Conservation (phyloP, 139 green algal genomes). For the Coelastrella sp. region DNA sequence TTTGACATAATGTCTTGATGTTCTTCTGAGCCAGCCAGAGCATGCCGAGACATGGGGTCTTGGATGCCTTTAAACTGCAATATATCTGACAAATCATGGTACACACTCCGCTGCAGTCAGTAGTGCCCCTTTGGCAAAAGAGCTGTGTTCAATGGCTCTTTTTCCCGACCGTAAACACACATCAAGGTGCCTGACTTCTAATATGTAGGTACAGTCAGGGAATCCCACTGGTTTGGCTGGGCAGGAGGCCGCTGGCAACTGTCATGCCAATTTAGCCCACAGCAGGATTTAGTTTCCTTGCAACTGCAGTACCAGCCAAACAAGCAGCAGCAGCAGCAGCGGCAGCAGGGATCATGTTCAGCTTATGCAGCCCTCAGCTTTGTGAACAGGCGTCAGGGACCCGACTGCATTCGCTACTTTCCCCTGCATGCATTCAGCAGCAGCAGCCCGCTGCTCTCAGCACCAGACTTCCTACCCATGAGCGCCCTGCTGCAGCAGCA, state of each 20-base stretch:
- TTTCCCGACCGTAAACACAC: not conserved
- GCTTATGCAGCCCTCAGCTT: not conserved
- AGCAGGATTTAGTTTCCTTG: not conserved
- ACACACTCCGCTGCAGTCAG: too few species aligned
- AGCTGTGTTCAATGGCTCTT: too few species aligned
- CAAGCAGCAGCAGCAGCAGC: not conserved
- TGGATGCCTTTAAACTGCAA: too few species aligned
- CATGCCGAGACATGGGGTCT: too few species aligned
- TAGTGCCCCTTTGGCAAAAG: too few species aligned
- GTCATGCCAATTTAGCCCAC: not conserved
- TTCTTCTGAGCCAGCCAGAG: too few species aligned
- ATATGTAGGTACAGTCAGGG: not conserved
- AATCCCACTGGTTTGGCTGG: conserved; percentile 35
- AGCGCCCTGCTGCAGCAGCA: not conserved
- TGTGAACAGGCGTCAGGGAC: not conserved
- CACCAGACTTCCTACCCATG: not conserved
- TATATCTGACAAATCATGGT: too few species aligned
- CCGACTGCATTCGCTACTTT: not conserved
- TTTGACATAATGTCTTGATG: too few species aligned
- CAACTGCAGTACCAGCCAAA: not conserved
- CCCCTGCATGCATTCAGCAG: not conserved
- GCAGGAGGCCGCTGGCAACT: conserved; percentile 2
- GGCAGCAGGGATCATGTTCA: not conserved
- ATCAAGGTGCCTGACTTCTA: not conserved
- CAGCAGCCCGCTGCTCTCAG: not conserved